phyloP scores from a whole-genome alignment of 495 filamentous ascomycete species.

The Chaetomium fimeti region DNA sequence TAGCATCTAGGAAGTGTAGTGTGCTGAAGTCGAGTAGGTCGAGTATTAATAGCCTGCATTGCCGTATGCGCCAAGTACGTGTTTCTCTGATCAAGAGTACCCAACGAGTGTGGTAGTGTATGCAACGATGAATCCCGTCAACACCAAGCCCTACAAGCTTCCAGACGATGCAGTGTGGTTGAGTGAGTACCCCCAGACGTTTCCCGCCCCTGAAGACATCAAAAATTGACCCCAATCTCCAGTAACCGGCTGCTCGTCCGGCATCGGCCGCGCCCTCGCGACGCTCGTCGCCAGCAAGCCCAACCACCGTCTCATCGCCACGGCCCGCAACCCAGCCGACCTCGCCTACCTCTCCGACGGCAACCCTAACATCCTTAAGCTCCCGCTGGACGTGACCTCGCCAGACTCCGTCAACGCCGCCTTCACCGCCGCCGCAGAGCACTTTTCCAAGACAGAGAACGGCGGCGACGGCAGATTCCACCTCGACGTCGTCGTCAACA shows the following conservation, averaged over 20 bases:
- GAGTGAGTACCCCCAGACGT: slow-evolving; percentile 33
- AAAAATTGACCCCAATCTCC: not conserved
- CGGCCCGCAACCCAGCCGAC: slow-evolving; percentile 38
- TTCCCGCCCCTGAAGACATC: not conserved
- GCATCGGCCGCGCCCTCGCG: slow-evolving; percentile 50
- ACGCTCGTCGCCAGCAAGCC: slow-evolving; percentile 39
- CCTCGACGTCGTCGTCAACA: slow-evolving; percentile 56
- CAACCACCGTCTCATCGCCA: slow-evolving; percentile 52
- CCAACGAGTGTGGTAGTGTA: not conserved
- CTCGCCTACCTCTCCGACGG: slow-evolving; percentile 42
- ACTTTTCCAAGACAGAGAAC: slow-evolving; percentile 33
- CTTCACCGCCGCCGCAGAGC: slow-evolving; percentile 36
- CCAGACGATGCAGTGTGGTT: slow-evolving; percentile 53
- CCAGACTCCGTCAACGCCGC: slow-evolving; percentile 42
- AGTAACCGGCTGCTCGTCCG: slow-evolving; percentile 51
- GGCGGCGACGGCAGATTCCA: not conserved
- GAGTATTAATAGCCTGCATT: too few relatives aligned
- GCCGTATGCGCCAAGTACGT: not conserved
- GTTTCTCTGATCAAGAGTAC: not conserved
- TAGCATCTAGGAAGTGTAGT: too few relatives aligned
- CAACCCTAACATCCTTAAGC: slow-evolving; percentile 43
- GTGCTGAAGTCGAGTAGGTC: too few relatives aligned
- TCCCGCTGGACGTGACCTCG: slow-evolving; percentile 48
- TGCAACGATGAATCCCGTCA: slow-evolving; percentile 22
- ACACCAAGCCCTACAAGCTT: slow-evolving; percentile 43